A percentile compares a stretch with the other conserved stretches of the same genome.
Evolutionary conservation across 768 basidiomycete genomes (phyloP).

Genomic region (Floccularia luteovirens): DNA sequence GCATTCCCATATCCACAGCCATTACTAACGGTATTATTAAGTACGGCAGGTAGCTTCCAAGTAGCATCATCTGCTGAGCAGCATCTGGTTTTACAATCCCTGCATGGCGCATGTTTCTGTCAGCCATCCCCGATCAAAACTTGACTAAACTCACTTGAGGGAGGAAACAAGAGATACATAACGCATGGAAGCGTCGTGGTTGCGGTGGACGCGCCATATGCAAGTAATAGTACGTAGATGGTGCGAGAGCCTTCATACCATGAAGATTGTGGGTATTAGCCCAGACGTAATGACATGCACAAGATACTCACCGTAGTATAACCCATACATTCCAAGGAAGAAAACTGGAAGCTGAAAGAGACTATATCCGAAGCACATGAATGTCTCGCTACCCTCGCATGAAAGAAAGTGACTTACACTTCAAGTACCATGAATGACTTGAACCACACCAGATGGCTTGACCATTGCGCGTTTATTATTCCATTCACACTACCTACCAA

Average conservation of each 20-base stretch:
- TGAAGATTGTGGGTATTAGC: background rate
- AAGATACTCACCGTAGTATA: conserved; percentile 42
- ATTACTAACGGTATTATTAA: conserved; percentile 65
- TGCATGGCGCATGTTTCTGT: too few relatives aligned
- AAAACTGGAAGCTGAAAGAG: conserved; percentile 75
- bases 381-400: background rate
- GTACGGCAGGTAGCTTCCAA: conserved; percentile 73
- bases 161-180: conserved; percentile 25
- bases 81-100: conserved; percentile 31
- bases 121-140: conserved; percentile 10
- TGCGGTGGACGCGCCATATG: conserved; percentile 72
- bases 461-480: conserved; percentile 20
- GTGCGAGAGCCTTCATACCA: conserved; percentile 30
- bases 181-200: conserved; percentile 77
- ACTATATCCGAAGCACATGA: conserved; percentile 18
- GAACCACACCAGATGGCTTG: conserved; percentile 46
- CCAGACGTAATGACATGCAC: background rate
- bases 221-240: conserved; percentile 56
- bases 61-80: conserved; percentile 47
- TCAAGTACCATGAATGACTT: conserved; percentile 58
- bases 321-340: conserved; percentile 52
- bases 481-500: conserved; percentile 49
- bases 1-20: conserved; percentile 61
- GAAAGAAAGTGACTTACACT: conserved; percentile 30
- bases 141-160: conserved; percentile 39